A percentile compares a stretch with the other conserved stretches of the same genome.
Conservation (phyloP, 495 filamentous ascomycete genomes). For the Hypoxylon fuscum region DNA sequence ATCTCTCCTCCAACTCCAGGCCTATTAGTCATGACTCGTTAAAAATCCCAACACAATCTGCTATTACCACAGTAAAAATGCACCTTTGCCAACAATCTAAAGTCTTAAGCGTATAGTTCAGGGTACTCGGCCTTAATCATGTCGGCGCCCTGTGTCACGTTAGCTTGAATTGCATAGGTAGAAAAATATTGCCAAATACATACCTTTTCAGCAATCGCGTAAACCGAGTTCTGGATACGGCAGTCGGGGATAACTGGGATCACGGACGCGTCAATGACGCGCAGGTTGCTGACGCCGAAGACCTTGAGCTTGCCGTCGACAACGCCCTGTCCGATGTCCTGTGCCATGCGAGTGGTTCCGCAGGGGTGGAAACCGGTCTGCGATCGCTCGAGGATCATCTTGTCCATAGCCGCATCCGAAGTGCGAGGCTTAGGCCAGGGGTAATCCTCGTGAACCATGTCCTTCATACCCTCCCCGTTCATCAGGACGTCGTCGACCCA, state of each 20-base stretch:
- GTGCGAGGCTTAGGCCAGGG: slow-evolving; percentile 68
- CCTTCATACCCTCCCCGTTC: slow-evolving; percentile 65
- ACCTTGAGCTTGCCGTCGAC: slow-evolving; percentile 64
- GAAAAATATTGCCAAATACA: slow-evolving; percentile 2
- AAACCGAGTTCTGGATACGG: slow-evolving; percentile 60
- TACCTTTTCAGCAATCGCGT: slow-evolving; percentile 66
- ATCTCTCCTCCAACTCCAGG: no score
- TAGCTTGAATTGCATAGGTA: slow-evolving; percentile 6
- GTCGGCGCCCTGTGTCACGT: slow-evolving; percentile 54
- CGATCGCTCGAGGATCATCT: slow-evolving; percentile 62
- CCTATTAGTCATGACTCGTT: not conserved
- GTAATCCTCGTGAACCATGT: slow-evolving; percentile 62
- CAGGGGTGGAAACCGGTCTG: slow-evolving; percentile 70
- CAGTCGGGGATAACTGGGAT: slow-evolving; percentile 59
- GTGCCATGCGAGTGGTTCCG: slow-evolving; percentile 62
- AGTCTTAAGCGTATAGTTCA: slow-evolving; percentile 40
- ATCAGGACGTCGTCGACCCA: slow-evolving; percentile 65
- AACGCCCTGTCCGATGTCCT: slow-evolving; percentile 61
- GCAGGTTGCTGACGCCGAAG: slow-evolving; percentile 61
- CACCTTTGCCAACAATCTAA: not conserved
- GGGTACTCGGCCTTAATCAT: slow-evolving; percentile 55
- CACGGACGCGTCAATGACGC: slow-evolving; percentile 61
- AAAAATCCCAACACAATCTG: not conserved
- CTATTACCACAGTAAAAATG: not conserved
- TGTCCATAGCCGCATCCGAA: slow-evolving; percentile 66